Evolutionary conservation across 306 rosid genomes (phyloP), one percentile per base, ranked within the genome.

Genomic region (Gastrolobium bilobum): DNA sequence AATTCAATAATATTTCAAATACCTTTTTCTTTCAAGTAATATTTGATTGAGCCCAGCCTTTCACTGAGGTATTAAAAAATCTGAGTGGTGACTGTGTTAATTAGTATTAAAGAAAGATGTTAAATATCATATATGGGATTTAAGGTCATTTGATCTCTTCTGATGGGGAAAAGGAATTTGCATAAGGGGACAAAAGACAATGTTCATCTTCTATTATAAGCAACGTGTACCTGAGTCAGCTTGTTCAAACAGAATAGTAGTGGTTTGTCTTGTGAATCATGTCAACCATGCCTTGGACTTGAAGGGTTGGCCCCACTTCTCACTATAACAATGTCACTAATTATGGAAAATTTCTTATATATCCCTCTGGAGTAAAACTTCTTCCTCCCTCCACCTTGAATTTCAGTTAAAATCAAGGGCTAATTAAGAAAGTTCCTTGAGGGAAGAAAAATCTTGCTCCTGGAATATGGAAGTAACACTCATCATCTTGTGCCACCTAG

Each of bases 151-250:
- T 69, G 3, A 40, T 72, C 10, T 73, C 7, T 57, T 65, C 0
- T 29, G 57, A 9, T 62, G 11, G 7, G 7, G 35, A 2, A 40
- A n/a, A 9, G 46, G 20, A 26, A 51, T 42, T 38, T n/a, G 38
- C 75, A 65, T 38, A 61, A 54, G 26, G 50, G 4, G 71, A 80
- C 85, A 76, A 76, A 71, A 71, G 11, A 43, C 47, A 37, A 6
- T 56, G 38, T 77, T 63, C 33, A 58, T 71, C 71, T 63, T 70
- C 31, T 51, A 69, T 13, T 51, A 69, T 13, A 57, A 35, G 30
- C 70, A 72, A 72, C 44, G 75, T 80, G 71, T 69, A 37, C 46
- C 60, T 67, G 86, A 85, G 67, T 78, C 79, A 81, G 81, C 86
- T 62, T 81, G 47, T 64, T 47, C 76, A 78, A 60, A 30, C 50